These are phyloP conservation scores for Eragrostis tef DNA, from an alignment of 202 grass and related monocot genomes.

Conservation along the genomic window DNA sequence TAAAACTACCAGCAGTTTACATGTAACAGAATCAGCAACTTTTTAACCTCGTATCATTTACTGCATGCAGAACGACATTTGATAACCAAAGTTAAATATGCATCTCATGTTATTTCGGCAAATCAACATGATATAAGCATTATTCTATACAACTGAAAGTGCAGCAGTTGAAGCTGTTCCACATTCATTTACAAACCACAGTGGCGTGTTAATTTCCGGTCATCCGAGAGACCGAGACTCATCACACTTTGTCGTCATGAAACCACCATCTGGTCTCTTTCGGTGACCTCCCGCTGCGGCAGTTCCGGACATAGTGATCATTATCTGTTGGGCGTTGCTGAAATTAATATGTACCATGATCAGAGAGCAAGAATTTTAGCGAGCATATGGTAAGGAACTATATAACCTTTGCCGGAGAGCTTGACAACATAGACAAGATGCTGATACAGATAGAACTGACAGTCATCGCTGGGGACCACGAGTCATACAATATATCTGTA, in stretches of 20 bases:
- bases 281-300: slow-evolving; percentile 79
- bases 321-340: slow-evolving; percentile 91
- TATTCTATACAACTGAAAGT: slow-evolving; percentile 34
- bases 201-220: slow-evolving; percentile 38
- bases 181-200: slow-evolving; percentile 54
- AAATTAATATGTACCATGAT: slow-evolving; percentile 37
- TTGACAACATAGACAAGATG: slow-evolving; percentile 96
- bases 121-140: slow-evolving; percentile 29
- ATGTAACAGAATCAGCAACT: not conserved
- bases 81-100: not conserved
- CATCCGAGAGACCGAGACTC: slow-evolving; percentile 5
- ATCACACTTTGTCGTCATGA: slow-evolving; percentile 93
- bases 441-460: slow-evolving; percentile 96
- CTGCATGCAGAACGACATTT: not conserved
- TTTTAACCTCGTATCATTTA: too few relatives aligned
- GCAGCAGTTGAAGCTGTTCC: slow-evolving; percentile 14
- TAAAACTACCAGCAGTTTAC: not conserved
- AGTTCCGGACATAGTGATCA: slow-evolving; percentile 92
- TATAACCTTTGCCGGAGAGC: slow-evolving; percentile 84
- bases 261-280: slow-evolving; percentile 99
- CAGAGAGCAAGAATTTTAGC: slow-evolving; percentile 35
- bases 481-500: slow-evolving; percentile 96
- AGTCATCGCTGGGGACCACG: slow-evolving; percentile 95
- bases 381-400: slow-evolving; percentile 15
- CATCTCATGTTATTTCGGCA: not conserved